Evolutionary conservation across 2,329 filamentous ascomycete genomes (phyloP), one percentile per base, ranked within the genome.

Genomic region (Thelonectria rubi): DNA sequence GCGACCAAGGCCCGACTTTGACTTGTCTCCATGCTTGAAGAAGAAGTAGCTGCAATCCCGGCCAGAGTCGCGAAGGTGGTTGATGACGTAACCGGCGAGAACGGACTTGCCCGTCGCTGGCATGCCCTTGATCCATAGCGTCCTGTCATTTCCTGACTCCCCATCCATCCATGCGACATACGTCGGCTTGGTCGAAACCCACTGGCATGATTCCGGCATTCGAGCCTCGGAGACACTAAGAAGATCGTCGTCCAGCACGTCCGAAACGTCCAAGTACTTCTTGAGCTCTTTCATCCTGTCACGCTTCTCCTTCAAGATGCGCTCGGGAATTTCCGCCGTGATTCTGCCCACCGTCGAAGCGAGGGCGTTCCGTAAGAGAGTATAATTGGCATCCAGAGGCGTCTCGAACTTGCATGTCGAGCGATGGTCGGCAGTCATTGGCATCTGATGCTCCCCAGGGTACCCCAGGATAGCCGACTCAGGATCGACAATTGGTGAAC

Each of bases 401-500:
- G 69, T 71, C 9, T 67, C 59, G 52, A 74, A 82, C 55, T 82
- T 82, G 72, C 78, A 81, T 9, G 81, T 74, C 1, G 67, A 64
- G 42, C 78, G 77, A 54, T 82, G 80, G 55, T 82, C 76, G 9
- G 80, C 79, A 58, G 73, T 63, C 34, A 83, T 65, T 3, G 74
- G 62, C 40, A 69, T 75, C 1, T 76, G 76, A 1, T 71, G 71
- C 64, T 83, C 81, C 3, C 72, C 71, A 0, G 72, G 74, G 59
- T 80, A 82, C 1, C 79, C 80, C 3, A 83, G 73, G 0, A 77
- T 70, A 0, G 81, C 74, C 0, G 80, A 81, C 5, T 81, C 76
- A 14, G 75, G 76, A 11, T 78, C 71, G 3, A 82, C 72, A 5
- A 80, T 74, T 26, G 30, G 68, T 18, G 58, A 58, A 45, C 52